Conservation (phyloP, 1,139 yeast genomes). For the Diutina rugosa region DNA sequence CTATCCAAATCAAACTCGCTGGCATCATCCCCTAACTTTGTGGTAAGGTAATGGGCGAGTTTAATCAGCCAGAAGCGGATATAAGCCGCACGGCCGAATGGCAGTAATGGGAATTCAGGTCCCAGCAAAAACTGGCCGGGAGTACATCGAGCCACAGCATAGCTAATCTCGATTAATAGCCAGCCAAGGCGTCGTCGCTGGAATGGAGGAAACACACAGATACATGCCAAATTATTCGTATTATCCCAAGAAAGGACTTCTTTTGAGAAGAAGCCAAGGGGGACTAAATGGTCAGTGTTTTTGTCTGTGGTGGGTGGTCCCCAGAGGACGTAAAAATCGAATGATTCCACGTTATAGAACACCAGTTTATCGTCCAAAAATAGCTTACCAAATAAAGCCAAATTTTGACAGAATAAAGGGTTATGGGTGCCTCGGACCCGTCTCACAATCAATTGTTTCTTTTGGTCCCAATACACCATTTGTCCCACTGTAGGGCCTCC, state of each 20-base stretch:
- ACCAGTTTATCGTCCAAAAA: constrained; percentile 88
- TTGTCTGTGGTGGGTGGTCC: constrained; percentile 13
- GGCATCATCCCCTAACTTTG: not conserved
- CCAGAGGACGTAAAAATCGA: constrained; percentile 67
- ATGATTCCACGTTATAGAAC: constrained; percentile 64
- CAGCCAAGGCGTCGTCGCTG: constrained; percentile 73
- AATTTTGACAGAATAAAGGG: constrained; percentile 62
- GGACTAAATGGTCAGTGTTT: constrained; percentile 11
- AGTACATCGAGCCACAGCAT: constrained; percentile 44
- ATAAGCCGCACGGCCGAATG: constrained; percentile 66
- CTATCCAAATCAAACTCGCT: constrained; percentile 19
- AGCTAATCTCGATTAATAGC: constrained; percentile 71
- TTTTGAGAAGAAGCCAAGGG: constrained; percentile 89
- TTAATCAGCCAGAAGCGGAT: constrained; percentile 62
- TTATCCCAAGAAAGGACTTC: constrained; percentile 76
- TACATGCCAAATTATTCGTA: constrained; percentile 76
- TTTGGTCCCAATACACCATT: constrained; percentile 51
- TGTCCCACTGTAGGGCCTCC: constrained; percentile 41
- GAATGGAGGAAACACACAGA: constrained; percentile 83
- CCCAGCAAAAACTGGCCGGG: constrained; percentile 52
- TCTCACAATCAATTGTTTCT: constrained; percentile 36
- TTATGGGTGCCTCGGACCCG: constrained; percentile 54
- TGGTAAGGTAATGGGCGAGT: constrained; percentile 12
- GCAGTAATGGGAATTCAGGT: constrained; percentile 85
- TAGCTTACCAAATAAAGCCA: constrained; percentile 75